A percentile compares a stretch with the other conserved stretches of the same genome.
Evolutionary conservation across 768 basidiomycete species (phyloP).

Genomic region (Suillus luteus): DNA sequence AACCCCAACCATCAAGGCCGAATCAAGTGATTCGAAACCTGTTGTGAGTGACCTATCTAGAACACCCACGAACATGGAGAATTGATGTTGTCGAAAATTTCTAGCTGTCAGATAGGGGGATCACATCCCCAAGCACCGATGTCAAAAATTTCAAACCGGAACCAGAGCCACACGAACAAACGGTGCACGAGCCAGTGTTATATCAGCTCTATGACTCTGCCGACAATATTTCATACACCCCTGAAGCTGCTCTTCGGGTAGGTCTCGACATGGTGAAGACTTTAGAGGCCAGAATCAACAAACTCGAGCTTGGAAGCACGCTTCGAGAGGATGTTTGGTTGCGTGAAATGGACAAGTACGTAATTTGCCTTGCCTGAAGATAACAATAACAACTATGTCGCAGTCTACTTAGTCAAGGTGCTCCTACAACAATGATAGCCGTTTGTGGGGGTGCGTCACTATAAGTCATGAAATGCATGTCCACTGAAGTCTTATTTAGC

Average conservation of each 20-base stretch:
- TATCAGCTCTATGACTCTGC: slow-evolving; percentile 43
- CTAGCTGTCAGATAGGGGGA: background rate
- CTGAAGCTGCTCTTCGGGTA: slow-evolving; percentile 51
- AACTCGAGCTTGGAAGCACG: slow-evolving; percentile 53
- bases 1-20: background rate
- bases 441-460: slow-evolving; percentile 54
- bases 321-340: slow-evolving; percentile 61
- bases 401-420: slow-evolving; percentile 51
- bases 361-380: background rate
- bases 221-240: slow-evolving; percentile 47
- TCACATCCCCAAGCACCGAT: background rate
- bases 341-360: slow-evolving; percentile 51
- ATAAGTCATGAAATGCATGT: background rate
- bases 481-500: slow-evolving; percentile 34
- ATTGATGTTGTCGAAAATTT: background rate
- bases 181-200: slow-evolving; percentile 16
- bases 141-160: background rate
- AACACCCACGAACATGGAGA: no score
- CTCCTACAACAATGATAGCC: slow-evolving; percentile 62
- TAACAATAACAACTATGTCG: background rate
- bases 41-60: background rate
- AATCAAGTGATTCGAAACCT: background rate
- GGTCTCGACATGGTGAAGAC: slow-evolving; percentile 55
- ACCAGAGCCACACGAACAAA: background rate
- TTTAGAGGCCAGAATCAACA: slow-evolving; percentile 44